These are phyloP conservation scores for Dipteronia sinensis DNA, from an alignment of 345 rosid genomes.

Conservation along the genomic window DNA sequence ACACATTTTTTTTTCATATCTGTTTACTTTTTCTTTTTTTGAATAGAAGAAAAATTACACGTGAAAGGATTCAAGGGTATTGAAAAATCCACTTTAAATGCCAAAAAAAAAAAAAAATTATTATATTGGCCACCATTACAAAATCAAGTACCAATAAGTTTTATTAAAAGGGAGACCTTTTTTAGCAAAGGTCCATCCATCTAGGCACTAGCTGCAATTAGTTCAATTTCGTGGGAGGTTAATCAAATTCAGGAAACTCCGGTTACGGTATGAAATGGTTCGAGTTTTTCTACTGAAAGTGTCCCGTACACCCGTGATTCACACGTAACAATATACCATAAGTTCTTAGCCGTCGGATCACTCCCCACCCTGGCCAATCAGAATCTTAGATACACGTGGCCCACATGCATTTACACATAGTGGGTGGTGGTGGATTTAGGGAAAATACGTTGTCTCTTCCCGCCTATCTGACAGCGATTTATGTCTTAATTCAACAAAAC, in stretches of 20 bases:
- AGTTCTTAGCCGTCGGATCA: conserved; percentile 1
- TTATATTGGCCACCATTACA: no score
- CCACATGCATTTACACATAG: conserved; percentile 19
- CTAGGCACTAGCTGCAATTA: no score
- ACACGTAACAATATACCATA: neutral
- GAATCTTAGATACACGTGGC: conserved; percentile 18
- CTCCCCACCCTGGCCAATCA: neutral
- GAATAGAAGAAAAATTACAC: no score
- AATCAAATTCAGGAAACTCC: no score
- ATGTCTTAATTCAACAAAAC: neutral
- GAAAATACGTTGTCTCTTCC: neutral
- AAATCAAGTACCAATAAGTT: no score
- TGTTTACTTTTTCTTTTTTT: no score
- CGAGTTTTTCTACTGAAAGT: neutral
- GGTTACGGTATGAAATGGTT: neutral
- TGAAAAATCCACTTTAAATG: no score
- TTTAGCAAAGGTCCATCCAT: no score
- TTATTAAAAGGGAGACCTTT: no score
- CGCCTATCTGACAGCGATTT: neutral
- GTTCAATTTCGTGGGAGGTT: neutral
- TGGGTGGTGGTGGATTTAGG: neutral
- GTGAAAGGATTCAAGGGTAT: no score
- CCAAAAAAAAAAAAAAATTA: no score
- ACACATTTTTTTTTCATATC: no score
- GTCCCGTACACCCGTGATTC: neutral